Conservation (phyloP, 179 eudicot species). For the Corrigiola litoralis region DNA sequence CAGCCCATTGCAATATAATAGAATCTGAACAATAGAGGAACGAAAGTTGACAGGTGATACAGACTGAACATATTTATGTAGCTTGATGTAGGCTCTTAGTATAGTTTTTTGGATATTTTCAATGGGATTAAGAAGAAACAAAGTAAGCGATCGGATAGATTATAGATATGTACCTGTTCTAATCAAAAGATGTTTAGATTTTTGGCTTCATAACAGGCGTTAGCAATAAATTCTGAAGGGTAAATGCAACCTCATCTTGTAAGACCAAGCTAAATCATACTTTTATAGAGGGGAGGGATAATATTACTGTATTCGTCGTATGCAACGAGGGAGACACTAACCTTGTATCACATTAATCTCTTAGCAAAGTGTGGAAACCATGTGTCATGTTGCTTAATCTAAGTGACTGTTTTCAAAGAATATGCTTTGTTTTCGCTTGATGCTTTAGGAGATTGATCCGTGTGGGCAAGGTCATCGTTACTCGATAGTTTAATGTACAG, state of each 20-base stretch:
- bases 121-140: background rate
- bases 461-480: constrained; percentile 7
- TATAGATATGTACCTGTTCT: background rate
- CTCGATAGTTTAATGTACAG: background rate
- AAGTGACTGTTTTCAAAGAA: background rate
- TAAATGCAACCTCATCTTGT: constrained; percentile 12
- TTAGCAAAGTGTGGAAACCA: background rate
- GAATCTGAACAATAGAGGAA: constrained; percentile 28
- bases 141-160: background rate
- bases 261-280: background rate
- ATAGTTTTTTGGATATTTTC: background rate
- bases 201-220: constrained; percentile 9
- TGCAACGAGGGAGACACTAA: background rate
- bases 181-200: constrained; percentile 6
- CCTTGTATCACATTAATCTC: background rate
- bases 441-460: constrained; percentile 2
- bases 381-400: background rate
- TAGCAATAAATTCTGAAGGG: constrained; percentile 9
- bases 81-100: background rate
- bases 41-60: constrained; percentile 25
- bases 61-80: constrained; percentile 22
- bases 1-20: constrained; percentile 32
- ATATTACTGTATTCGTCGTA: background rate
- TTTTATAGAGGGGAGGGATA: constrained; percentile 9
- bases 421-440: constrained; percentile 24